Percentiles rank a stretch among this genome's conserved stretches.
These are phyloP conservation scores for Aureobasidium mangrovei DNA, from an alignment of 2,329 filamentous ascomycete genomes.

Conservation along the genomic window DNA sequence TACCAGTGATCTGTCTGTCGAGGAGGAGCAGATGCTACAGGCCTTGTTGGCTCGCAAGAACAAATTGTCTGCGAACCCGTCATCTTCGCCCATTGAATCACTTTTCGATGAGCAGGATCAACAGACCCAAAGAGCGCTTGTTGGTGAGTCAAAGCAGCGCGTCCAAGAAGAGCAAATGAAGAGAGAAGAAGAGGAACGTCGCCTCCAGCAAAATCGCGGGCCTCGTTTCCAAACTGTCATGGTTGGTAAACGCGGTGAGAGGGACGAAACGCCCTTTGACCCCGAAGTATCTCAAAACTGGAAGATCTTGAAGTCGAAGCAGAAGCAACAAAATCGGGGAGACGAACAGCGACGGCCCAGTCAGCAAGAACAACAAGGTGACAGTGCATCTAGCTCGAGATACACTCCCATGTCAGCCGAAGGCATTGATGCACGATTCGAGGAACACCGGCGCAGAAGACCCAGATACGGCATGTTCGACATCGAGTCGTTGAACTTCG, in stretches of 20 bases:
- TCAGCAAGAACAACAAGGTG: background rate
- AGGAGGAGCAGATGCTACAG: constrained; percentile 10
- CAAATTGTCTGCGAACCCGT: background rate
- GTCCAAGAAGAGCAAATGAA: background rate
- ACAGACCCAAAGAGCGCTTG: background rate
- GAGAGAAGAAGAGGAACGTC: background rate
- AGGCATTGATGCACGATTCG: constrained; percentile 18
- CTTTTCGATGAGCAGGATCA: constrained; percentile 7
- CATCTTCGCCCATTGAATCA: background rate
- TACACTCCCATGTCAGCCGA: background rate
- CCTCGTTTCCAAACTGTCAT: background rate
- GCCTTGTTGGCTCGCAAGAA: constrained; percentile 10
- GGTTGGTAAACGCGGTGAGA: background rate
- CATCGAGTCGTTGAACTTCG: constrained; percentile 2
- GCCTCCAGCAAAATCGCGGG: background rate
- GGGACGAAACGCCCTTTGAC: constrained; percentile 11
- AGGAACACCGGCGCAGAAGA: constrained; percentile 17
- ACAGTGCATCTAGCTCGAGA: background rate
- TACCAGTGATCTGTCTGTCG: background rate
- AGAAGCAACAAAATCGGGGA: background rate
- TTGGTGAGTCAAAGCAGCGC: background rate
- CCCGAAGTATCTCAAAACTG: constrained; percentile 11
- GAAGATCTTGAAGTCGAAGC: constrained; percentile 12
- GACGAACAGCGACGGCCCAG: background rate
- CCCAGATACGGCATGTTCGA: background rate